Base-by-base conservation (phyloP, 192 early-diverging fungal species). In the Geranomyces michiganensis region DNA sequence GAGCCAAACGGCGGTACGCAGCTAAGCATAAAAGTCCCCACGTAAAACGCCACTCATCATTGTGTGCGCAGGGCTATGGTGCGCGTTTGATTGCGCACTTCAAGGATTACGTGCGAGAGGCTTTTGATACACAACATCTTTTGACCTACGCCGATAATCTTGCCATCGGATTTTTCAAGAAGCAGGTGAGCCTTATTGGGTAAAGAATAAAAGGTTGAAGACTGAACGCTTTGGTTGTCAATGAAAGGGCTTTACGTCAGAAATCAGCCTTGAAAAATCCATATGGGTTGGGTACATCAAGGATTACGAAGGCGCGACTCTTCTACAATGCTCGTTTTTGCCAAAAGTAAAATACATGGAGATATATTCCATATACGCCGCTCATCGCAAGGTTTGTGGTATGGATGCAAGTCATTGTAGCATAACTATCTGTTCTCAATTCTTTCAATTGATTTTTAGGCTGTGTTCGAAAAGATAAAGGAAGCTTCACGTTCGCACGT, bases 221-320 rank as follows among this genome's bases (percentile, higher is more conserved):
- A 44, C 47, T 41, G 36, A 41, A 7, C 10, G 36, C 10, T 10
- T 7, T 41, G 36, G 3, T 41, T 41, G 36, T 41, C 36, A 41
- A 41, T 7, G n/a, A 30, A 14, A 90, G 89, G 97, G 96, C 22
- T 99, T 99, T 74, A 97, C 95, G 19, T 94, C 93, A 14, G 96
- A 99, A 21, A 96, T 99, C 46, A 93, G 94, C 17, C 80, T 99
- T 67, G 96, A 98, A 66, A 91, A 92, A 67, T 81, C 85, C 26
- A 81, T 93, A 56, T 99, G 97, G 97, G 90, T 97, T 73, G 96
- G 96, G 0, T 98, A 98, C 74, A 98, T 99, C 75, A 99, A 99
- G 73, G 97, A 99, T 80, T 99, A 99, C 75, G 96, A 97, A 71
- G 96, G 96, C 15, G 97, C 95, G 44, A 99, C 96, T 9, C 83